These are phyloP conservation scores for Tetragonia tetragonoides DNA, from an alignment of 148 eudicot genomes.

Conservation along the genomic window DNA sequence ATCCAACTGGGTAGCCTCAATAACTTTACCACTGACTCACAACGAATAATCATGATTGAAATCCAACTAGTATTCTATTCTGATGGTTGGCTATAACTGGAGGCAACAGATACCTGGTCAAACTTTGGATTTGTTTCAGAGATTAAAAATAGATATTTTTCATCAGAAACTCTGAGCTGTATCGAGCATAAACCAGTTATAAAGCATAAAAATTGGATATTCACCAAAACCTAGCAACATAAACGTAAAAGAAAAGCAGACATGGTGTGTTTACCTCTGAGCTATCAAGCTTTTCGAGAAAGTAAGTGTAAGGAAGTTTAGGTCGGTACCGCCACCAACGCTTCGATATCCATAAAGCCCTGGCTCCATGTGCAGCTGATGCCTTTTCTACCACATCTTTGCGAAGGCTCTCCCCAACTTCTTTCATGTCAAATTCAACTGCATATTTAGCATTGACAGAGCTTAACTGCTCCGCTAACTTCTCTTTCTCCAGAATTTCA, in stretches of 20 bases:
- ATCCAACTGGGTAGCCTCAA: not conserved
- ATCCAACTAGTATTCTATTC: no score
- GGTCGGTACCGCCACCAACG: constrained; percentile 99
- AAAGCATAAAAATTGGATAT: not conserved
- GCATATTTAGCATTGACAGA: constrained; percentile 65
- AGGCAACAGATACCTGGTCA: not conserved
- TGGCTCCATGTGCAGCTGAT: constrained; percentile 48
- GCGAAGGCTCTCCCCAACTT: constrained; percentile 83
- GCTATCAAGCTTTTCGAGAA: constrained; percentile 79
- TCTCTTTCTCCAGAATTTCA: constrained; percentile 70
- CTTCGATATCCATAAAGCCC: constrained; percentile 92
- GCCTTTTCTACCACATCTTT: constrained; percentile 76
- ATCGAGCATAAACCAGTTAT: not conserved
- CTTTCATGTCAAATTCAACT: constrained; percentile 92
- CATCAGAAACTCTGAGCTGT: not conserved
- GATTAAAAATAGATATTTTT: not conserved
- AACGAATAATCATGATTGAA: no score
- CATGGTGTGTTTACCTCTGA: constrained; percentile 59
- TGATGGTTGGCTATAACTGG: not conserved
- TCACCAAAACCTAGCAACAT: not conserved
- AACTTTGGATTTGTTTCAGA: not conserved
- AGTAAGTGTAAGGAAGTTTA: constrained; percentile 90
- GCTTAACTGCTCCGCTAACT: constrained; percentile 60
- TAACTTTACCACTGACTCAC: not conserved
- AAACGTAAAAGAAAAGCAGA: constrained; percentile 3